Evolutionary conservation across 108 stramenopile species (phyloP).

Genomic region (Craspedostauros australis): DNA sequence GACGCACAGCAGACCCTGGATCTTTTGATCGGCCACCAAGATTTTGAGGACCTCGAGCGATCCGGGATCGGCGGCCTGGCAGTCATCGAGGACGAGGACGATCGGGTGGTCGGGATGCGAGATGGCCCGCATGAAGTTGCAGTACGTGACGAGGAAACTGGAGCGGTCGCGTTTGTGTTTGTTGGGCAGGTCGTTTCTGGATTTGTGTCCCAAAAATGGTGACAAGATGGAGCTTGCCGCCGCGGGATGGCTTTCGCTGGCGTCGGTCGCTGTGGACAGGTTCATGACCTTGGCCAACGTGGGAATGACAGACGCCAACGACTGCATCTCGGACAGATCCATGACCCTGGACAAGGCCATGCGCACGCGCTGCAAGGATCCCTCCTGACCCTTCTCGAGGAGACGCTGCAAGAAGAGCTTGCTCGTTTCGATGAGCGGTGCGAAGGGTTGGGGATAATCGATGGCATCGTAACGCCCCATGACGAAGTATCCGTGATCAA

Average conservation of each 20-base stretch:
- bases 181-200: too few species aligned
- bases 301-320: not conserved
- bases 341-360: not conserved
- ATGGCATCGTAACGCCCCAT: too few species aligned
- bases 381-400: not conserved
- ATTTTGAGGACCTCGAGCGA: not conserved
- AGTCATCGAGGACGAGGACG: not conserved
- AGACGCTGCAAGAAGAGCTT: not conserved
- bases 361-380: not conserved
- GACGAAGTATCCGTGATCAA: too few species aligned
- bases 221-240: too few species aligned
- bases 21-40: too few species aligned
- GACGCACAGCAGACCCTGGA: not conserved
- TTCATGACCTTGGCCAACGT: not conserved
- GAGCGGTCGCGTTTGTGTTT: too few species aligned
- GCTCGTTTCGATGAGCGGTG: too few species aligned
- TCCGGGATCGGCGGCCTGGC: not conserved
- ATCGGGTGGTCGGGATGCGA: constrained; percentile 1
- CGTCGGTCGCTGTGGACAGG: not conserved
- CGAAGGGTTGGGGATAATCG: too few species aligned
- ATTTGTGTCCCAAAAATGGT: too few species aligned
- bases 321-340: constrained; percentile 3
- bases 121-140: not conserved
- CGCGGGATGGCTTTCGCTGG: not conserved
- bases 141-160: not conserved